Evolutionary conservation across 108 stramenopile genomes (phyloP).

Genomic region (Fragilariopsis cylindrus): DNA sequence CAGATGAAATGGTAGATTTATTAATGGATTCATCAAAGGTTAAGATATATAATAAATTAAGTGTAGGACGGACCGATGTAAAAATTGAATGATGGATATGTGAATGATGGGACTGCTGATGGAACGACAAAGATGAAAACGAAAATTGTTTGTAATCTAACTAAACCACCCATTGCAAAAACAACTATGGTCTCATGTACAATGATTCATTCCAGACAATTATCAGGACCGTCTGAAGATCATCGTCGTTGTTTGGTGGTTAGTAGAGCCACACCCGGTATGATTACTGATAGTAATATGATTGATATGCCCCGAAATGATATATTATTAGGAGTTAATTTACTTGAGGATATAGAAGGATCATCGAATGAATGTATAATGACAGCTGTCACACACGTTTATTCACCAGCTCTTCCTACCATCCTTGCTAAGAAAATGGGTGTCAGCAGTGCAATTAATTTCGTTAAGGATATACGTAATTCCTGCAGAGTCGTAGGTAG

Average conservation of each 20-base stretch:
- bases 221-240: conserved; percentile 15
- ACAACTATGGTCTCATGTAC: conserved; percentile 68
- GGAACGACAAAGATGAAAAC: conserved; percentile 13
- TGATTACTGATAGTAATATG: conserved; percentile 19
- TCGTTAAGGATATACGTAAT: conserved; percentile 76
- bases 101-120: too few species aligned
- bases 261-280: conserved; percentile 65
- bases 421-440: conserved; percentile 74
- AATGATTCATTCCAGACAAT: conserved; percentile 67
- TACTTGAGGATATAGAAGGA: conserved; percentile 56
- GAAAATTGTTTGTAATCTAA: conserved; percentile 80
- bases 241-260: conserved; percentile 48
- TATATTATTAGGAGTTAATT: conserved; percentile 84
- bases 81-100: conserved; percentile 36
- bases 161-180: conserved; percentile 67
- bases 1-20: conserved; percentile 70
- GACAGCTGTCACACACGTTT: conserved; percentile 82
- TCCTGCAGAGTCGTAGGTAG: conserved; percentile 7
- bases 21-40: conserved; percentile 80
- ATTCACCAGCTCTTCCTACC: conserved; percentile 67
- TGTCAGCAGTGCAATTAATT: conserved; percentile 78
- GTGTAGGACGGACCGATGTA: conserved; percentile 77
- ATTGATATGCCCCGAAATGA: conserved; percentile 51
- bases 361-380: conserved; percentile 55
- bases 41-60: conserved; percentile 81